phyloP scores from a whole-genome alignment of 768 basidiomycete species.

The Trametes maxima region DNA sequence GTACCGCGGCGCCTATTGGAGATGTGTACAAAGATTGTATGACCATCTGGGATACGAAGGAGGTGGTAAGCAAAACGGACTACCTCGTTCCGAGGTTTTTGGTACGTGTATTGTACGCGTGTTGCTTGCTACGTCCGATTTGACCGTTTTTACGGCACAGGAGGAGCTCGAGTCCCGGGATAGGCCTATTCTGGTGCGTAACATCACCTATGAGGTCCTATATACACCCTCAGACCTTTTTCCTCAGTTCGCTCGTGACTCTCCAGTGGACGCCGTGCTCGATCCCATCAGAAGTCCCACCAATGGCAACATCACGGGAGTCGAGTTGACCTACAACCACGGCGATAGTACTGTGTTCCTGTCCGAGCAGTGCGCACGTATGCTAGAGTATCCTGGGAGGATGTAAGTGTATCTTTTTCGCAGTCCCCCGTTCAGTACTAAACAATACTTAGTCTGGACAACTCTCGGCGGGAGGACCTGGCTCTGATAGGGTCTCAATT shows the following conservation, averaged over 20 bases:
- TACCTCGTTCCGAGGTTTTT: conserved; percentile 6
- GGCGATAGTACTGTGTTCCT: conserved; percentile 27
- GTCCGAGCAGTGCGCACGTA: conserved; percentile 45
- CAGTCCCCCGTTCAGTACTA: not conserved
- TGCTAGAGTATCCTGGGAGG: conserved; percentile 47
- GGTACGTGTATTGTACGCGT: not conserved
- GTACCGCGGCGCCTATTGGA: conserved; percentile 46
- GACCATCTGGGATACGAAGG: conserved; percentile 14
- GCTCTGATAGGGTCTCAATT: conserved; percentile 51
- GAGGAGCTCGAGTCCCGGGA: not conserved
- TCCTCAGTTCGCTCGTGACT: not conserved
- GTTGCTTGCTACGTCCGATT: not conserved
- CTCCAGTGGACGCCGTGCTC: not conserved
- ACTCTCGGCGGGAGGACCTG: conserved; percentile 50
- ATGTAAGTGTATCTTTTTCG: conserved; percentile 37
- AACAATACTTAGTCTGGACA: conserved; percentile 39
- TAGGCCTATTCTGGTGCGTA: not conserved
- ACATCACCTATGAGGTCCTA: no score
- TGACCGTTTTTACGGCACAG: not conserved
- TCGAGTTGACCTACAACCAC: conserved; percentile 31
- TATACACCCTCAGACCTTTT: not conserved
- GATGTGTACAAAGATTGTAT: conserved; percentile 16
- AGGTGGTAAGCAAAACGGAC: not conserved
- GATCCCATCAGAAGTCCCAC: not conserved
- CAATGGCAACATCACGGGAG: conserved; percentile 26